Percentiles rank a stretch among this genome's conserved stretches.
These are phyloP conservation scores for Skeletonema marinoi DNA, from an alignment of 108 stramenopile genomes.

Conservation along the genomic window DNA sequence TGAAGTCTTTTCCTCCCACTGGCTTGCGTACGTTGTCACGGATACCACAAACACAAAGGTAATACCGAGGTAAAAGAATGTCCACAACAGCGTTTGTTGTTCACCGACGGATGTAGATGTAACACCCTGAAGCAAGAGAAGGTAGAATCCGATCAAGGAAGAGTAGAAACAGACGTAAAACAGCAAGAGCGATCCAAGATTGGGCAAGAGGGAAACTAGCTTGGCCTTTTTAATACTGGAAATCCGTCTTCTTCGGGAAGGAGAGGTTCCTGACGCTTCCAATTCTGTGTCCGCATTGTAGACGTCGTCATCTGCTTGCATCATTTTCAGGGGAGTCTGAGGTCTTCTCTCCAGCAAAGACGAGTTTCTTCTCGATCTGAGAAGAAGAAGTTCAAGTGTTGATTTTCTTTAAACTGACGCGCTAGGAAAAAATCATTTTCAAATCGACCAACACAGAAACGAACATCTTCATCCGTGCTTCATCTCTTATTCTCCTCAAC, in stretches of 20 bases:
- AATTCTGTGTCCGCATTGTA: too few species aligned
- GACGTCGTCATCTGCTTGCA: too few species aligned
- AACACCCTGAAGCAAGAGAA: neutral
- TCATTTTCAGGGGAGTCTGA: too few species aligned
- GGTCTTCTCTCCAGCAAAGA: too few species aligned
- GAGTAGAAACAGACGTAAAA: neutral
- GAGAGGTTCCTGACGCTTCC: neutral
- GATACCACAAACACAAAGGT: neutral
- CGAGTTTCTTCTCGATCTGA: too few species aligned
- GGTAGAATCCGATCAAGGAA: neutral
- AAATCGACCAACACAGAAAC: too few species aligned
- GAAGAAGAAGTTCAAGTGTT: too few species aligned
- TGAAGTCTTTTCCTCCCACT: neutral
- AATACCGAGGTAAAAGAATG: neutral
- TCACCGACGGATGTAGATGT: neutral
- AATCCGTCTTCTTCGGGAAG: neutral
- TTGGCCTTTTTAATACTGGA: neutral
- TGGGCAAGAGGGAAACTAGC: neutral
- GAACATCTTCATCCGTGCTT: too few species aligned
- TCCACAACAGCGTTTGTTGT: neutral
- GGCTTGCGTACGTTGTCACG: neutral
- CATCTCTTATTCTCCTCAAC: too few species aligned
- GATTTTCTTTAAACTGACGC: too few species aligned
- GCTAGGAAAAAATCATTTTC: too few species aligned
- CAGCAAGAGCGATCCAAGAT: neutral